Conservation (phyloP, 139 green algal species). For the Tetradesmus obliquus region DNA sequence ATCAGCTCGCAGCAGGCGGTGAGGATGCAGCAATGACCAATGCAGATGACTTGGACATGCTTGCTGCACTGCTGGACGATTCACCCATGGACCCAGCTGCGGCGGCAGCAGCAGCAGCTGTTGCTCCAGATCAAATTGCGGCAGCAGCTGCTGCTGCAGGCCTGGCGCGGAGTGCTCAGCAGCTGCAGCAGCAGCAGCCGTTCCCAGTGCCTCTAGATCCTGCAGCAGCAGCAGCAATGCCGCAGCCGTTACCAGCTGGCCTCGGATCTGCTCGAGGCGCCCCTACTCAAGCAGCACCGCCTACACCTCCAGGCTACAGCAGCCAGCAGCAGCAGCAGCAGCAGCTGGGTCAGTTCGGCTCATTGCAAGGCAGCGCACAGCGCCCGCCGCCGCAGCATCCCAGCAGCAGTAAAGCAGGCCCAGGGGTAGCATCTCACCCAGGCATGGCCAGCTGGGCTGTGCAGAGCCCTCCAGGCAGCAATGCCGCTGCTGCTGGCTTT, state of each 20-base stretch:
- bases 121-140: background rate
- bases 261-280: background rate
- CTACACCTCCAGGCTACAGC: background rate
- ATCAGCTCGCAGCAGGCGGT: background rate
- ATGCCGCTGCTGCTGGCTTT: background rate
- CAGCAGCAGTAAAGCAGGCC: background rate
- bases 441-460: background rate
- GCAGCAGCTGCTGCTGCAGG: background rate
- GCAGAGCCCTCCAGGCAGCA: background rate
- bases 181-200: background rate
- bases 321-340: background rate
- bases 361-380: background rate
- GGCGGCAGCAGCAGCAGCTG: background rate
- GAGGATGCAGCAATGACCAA: background rate
- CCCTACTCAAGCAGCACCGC: background rate
- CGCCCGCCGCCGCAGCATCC: background rate
- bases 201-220: background rate
- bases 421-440: background rate
- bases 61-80: background rate
- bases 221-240: background rate
- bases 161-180: background rate
- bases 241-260: background rate
- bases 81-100: background rate
- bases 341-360: background rate
- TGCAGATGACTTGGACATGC: background rate